These are phyloP conservation scores for Phytophthora tentaculata DNA, from an alignment of 352 stramenopile species.

Conservation along the genomic window DNA sequence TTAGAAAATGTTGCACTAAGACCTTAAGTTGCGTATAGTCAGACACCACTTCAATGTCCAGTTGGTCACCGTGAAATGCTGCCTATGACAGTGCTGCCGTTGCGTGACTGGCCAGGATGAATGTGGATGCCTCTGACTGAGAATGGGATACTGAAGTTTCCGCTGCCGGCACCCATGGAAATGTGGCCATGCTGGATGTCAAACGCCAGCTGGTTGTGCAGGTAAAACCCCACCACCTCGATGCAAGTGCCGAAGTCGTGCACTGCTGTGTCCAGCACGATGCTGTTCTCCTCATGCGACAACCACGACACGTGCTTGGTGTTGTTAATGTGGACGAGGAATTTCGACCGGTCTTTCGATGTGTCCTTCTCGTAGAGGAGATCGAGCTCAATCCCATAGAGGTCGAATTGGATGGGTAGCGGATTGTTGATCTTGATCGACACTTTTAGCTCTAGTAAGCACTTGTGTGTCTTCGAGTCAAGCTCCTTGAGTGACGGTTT, in stretches of 20 bases:
- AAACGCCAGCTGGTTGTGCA: constrained; percentile 71
- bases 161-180: constrained; percentile 56
- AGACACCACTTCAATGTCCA: constrained; percentile 23
- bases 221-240: constrained; percentile 67
- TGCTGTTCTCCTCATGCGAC: constrained; percentile 70
- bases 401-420: constrained; percentile 76
- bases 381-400: constrained; percentile 74
- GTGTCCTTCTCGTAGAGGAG: constrained; percentile 62
- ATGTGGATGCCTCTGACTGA: constrained; percentile 72
- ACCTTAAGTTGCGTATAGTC: constrained; percentile 28
- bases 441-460: constrained; percentile 73
- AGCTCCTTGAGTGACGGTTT: constrained; percentile 73
- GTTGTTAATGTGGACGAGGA: constrained; percentile 62
- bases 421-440: constrained; percentile 82
- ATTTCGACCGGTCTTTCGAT: constrained; percentile 22
- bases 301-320: constrained; percentile 57
- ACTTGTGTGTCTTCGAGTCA: constrained; percentile 75
- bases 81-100: constrained; percentile 9
- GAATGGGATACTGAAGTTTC: constrained; percentile 82
- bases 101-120: constrained; percentile 36
- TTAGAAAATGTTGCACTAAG: constrained; percentile 12
- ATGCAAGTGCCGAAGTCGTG: constrained; percentile 68
- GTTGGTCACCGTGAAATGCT: constrained; percentile 9
- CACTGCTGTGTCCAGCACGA: constrained; percentile 61
- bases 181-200: constrained; percentile 69